phyloP scores from a whole-genome alignment of 2,329 filamentous ascomycete species.

The Colletotrichum spaethianum region DNA sequence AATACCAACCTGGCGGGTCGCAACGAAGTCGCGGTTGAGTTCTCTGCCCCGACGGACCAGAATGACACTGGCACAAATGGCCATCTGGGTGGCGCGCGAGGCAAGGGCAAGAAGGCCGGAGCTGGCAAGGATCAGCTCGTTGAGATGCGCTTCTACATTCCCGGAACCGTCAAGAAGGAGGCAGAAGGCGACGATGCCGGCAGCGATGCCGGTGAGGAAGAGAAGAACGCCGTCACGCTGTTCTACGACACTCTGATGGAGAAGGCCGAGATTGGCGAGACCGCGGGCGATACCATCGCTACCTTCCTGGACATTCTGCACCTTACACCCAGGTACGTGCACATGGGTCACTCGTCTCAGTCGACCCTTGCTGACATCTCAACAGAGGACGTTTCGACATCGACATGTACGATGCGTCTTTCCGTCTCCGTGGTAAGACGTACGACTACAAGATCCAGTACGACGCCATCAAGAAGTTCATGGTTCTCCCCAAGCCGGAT shows the following conservation, averaged over 20 bases:
- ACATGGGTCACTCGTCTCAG: not conserved
- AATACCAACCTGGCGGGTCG: conserved; percentile 98
- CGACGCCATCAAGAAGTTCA: conserved; percentile 98
- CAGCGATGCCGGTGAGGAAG: conserved; percentile 77
- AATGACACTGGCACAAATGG: conserved; percentile 82
- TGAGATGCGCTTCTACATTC: conserved; percentile 99
- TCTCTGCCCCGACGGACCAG: conserved; percentile 81
- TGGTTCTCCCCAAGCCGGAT: conserved; percentile 98
- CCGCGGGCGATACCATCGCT: conserved; percentile 97
- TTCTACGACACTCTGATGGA: conserved; percentile 99
- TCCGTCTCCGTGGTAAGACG: conserved; percentile 96
- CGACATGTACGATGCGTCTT: conserved; percentile 99
- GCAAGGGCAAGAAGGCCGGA: conserved; percentile 88
- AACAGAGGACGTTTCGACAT: conserved; percentile 97
- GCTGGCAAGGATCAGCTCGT: conserved; percentile 93
- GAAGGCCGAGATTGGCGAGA: conserved; percentile 98
- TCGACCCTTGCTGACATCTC: conserved; percentile 44
- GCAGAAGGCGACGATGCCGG: conserved; percentile 81
- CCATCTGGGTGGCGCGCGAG: conserved; percentile 79
- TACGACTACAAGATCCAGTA: conserved; percentile 99
- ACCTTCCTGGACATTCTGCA: conserved; percentile 97
- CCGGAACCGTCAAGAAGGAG: conserved; percentile 86
- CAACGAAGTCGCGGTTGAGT: conserved; percentile 97
- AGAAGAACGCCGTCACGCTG: conserved; percentile 95
- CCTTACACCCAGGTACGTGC: conserved; percentile 85